Base-by-base conservation (phyloP, 2,329 filamentous ascomycete genomes). In the Diaporthe humulicola region DNA sequence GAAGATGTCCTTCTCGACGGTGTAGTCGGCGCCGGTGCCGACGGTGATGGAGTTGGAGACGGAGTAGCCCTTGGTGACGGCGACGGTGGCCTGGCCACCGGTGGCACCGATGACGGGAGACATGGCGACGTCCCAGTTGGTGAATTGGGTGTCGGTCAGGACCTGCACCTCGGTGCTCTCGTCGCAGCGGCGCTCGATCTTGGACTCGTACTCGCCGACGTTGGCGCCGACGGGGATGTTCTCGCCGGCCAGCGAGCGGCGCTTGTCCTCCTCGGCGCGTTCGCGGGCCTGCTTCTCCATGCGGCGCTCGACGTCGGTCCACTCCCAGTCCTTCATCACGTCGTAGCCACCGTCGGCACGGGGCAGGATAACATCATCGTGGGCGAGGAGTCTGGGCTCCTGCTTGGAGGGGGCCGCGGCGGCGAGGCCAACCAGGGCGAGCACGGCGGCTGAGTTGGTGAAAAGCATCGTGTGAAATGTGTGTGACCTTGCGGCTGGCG, bases 81-180 rank as follows among this genome's bases (percentile, higher is more conserved):
- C 73, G 14, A 85, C 81, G 28, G 75, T 75, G 40, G 82, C 78
- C 40, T 79, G 80, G 52, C 58, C 71, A 12, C 79, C 80, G 19
- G 76, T 78, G 7, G 81, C 81, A 56, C 80, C 79, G 22, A 82
- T 77, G 25, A 85, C 81, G 50, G 79, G 78, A 38, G 83, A 85
- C 77, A 84, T 83, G 67, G 78, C 78, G 2, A 83, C 78, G 75
- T 85, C 84, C 84, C 84, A 85, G 77, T 83, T 84, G 33, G 84
- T 78, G 77, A 85, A 86, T 42, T 77, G 77, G 4, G 75, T 70
- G 58, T 79, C 78, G 15, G 78, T 77, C 28, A 77, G 58, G 60
- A 80, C 73, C 73, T 79, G 78, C 19, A 79, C 74, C 75, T 79
- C 79, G 72, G 76, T 77, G 56, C 70, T 78, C 38, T 78, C 70